Conservation (phyloP, 768 basidiomycete genomes). For the Tricholoma hemisulphureum region DNA sequence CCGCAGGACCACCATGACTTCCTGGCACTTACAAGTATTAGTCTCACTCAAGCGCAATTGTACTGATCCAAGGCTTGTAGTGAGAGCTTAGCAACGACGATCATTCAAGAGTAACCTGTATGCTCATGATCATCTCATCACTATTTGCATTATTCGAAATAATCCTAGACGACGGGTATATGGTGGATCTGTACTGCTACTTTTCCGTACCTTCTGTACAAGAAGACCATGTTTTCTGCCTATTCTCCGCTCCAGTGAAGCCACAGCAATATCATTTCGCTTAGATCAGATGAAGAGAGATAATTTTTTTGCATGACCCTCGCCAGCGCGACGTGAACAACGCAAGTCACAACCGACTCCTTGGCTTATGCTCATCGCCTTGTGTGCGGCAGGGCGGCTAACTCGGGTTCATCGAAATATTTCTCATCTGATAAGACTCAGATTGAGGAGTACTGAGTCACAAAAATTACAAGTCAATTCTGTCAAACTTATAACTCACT, state of each 20-base stretch:
- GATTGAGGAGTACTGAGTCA: conserved; percentile 39
- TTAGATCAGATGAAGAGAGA: conserved; percentile 16
- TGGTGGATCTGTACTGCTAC: too few species aligned
- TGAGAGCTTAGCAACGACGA: too few species aligned
- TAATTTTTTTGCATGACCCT: not conserved
- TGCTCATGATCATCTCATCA: too few species aligned
- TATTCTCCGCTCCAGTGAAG: not conserved
- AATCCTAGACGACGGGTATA: too few species aligned
- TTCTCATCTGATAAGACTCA: conserved; percentile 38
- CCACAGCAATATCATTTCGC: conserved; percentile 7
- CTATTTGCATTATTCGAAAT: too few species aligned
- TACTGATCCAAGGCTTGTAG: too few species aligned
- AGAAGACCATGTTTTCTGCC: not conserved
- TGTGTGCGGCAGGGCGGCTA: conserved; percentile 28
- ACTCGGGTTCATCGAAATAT: conserved; percentile 25
- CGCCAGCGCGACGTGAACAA: not conserved
- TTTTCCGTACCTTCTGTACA: too few species aligned
- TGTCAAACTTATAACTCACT: conserved; percentile 14
- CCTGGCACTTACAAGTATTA: too few species aligned
- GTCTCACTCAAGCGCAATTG: too few species aligned
- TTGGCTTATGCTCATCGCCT: conserved; percentile 30
- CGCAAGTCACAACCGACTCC: not conserved
- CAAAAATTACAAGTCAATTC: conserved; percentile 22
- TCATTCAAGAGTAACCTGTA: too few species aligned
- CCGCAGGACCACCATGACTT: too few species aligned